Evolutionary conservation across 2,329 filamentous ascomycete species (phyloP).

Genomic region (Ilyonectria destructans): DNA sequence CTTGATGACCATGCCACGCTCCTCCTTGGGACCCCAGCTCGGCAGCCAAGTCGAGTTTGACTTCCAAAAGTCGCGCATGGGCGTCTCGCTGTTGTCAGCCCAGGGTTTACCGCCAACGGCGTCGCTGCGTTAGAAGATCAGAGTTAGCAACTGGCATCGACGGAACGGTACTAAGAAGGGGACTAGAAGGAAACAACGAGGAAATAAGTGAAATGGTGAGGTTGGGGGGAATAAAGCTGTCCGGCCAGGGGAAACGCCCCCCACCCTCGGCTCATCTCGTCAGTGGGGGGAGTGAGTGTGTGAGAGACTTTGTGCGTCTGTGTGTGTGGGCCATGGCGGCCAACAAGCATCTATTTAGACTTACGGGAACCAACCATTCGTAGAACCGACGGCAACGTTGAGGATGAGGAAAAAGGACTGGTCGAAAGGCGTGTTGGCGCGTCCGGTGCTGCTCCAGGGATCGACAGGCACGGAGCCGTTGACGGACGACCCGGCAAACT

Average conservation of each 20-base stretch:
- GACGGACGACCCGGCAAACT: slow-evolving; percentile 58
- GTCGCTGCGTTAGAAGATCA: slow-evolving; percentile 47
- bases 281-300: not conserved
- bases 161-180: too few relatives aligned
- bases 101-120: slow-evolving; percentile 61
- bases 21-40: slow-evolving; percentile 52
- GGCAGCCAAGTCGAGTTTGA: slow-evolving; percentile 58
- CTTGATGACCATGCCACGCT: slow-evolving; percentile 60
- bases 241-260: too few relatives aligned
- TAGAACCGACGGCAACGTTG: slow-evolving; percentile 66
- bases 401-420: slow-evolving; percentile 66
- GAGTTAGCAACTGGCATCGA: slow-evolving; percentile 20
- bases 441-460: slow-evolving; percentile 60
- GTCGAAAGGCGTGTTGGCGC: slow-evolving; percentile 64
- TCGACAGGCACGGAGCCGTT: slow-evolving; percentile 60
- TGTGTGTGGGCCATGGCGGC: not conserved
- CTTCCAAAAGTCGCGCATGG: slow-evolving; percentile 60
- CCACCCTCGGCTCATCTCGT: too few relatives aligned
- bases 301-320: not conserved
- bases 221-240: too few relatives aligned
- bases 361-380: slow-evolving; percentile 64
- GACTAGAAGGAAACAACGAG: too few relatives aligned
- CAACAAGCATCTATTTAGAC: slow-evolving; percentile 25
- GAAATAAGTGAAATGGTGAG: too few relatives aligned
- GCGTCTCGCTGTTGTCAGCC: slow-evolving; percentile 58